Evolutionary conservation across 1,284 basidiomycete genomes (phyloP).

Genomic region (Naganishia liquefaciens): DNA sequence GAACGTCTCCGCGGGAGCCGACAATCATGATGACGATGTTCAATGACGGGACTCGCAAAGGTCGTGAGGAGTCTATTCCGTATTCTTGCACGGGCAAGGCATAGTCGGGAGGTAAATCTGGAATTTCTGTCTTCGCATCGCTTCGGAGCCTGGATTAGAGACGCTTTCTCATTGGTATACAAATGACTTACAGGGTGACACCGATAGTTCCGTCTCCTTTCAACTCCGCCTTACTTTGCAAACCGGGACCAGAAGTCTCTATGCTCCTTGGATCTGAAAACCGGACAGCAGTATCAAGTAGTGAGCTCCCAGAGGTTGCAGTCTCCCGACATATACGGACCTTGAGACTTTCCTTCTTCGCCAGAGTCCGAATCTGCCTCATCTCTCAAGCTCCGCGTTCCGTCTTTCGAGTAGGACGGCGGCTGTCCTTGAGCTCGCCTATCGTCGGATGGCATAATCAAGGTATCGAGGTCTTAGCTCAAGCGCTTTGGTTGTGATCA

Average conservation of each 20-base stretch:
- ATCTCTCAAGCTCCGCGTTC: no score
- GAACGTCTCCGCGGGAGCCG: constrained; percentile 65
- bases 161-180: no score
- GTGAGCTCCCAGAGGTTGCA: no score
- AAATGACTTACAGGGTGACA: constrained; percentile 40
- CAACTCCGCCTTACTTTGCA: constrained; percentile 45
- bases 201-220: constrained; percentile 47
- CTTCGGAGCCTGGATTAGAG: neutral
- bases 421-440: no score
- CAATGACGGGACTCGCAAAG: constrained; percentile 55
- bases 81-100: constrained; percentile 59
- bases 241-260: constrained; percentile 44
- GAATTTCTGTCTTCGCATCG: constrained; percentile 50
- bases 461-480: no score
- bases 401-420: no score
- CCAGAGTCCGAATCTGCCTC: no score
- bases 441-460: no score
- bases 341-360: no score
- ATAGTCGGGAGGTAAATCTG: constrained; percentile 59
- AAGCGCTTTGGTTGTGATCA: no score
- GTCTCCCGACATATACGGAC: no score
- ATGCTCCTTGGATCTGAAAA: constrained; percentile 1
- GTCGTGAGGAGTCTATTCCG: constrained; percentile 57
- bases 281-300: no score
- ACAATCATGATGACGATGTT: constrained; percentile 68